phyloP scores from a whole-genome alignment of 2,329 filamentous ascomycete species.

The Nothopassalora personata region DNA sequence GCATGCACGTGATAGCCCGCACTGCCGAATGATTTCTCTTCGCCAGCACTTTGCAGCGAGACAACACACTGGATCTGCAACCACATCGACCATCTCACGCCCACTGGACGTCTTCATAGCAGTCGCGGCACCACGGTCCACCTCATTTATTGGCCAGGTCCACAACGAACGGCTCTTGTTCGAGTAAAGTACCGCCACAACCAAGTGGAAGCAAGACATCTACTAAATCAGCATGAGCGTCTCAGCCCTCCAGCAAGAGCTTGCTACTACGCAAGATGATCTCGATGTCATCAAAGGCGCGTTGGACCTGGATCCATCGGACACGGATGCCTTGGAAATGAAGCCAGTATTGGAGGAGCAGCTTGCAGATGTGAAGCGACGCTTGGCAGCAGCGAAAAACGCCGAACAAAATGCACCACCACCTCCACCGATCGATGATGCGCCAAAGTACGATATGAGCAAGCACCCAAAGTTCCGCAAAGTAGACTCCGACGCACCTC shows the following conservation, averaged over 20 bases:
- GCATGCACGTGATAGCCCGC: no score
- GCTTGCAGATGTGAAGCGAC: constrained; percentile 71
- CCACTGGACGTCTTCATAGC: no score
- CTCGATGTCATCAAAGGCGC: constrained; percentile 25
- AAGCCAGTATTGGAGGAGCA: constrained; percentile 76
- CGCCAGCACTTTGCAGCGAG: no score
- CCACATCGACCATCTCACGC: no score
- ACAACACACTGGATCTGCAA: no score
- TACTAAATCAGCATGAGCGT: constrained; percentile 24
- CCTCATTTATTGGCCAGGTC: neutral
- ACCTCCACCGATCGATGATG: constrained; percentile 13
- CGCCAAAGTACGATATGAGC: constrained; percentile 30
- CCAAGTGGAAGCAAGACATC: neutral
- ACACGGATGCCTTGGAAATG: constrained; percentile 69
- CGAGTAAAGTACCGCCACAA: constrained; percentile 5
- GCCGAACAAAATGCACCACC: constrained; percentile 36
- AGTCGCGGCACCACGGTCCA: neutral
- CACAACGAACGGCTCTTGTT: neutral
- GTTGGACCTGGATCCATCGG: constrained; percentile 59
- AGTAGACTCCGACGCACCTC: constrained; percentile 19
- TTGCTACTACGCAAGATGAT: constrained; percentile 52
- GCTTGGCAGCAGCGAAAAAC: constrained; percentile 64
- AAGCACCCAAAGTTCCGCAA: constrained; percentile 68
- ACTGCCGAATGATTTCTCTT: no score
- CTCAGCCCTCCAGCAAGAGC: constrained; percentile 71